These are phyloP conservation scores for Fusarium sp. DNA, from an alignment of 2,329 filamentous ascomycete genomes.

Conservation along the genomic window DNA sequence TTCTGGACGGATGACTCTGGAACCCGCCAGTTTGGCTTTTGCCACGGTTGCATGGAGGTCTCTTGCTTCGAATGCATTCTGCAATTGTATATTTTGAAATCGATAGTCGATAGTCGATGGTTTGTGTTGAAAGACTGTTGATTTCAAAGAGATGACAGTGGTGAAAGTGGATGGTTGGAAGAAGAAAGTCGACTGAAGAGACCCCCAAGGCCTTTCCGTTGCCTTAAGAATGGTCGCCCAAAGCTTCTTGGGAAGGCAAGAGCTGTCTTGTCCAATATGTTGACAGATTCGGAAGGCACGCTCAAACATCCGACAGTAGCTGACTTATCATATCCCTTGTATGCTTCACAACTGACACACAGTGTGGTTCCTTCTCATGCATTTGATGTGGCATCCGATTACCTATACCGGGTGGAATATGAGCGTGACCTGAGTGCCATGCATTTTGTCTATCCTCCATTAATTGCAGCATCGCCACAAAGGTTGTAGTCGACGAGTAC, in stretches of 20 bases:
- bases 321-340: slow-evolving; percentile 36
- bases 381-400: slow-evolving; percentile 18
- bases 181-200: neutral
- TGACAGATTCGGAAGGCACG: neutral
- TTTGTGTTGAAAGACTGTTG: neutral
- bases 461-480: slow-evolving; percentile 33
- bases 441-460: slow-evolving; percentile 43
- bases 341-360: slow-evolving; percentile 43
- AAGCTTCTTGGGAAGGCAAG: neutral
- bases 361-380: slow-evolving; percentile 40
- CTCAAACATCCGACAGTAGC: slow-evolving; percentile 23
- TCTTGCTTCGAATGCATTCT: neutral
- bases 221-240: neutral
- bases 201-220: neutral
- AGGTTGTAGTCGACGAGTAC: neutral
- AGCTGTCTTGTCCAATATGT: neutral
- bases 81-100: neutral
- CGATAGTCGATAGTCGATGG: neutral
- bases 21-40: too few relatives aligned
- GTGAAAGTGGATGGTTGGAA: neutral
- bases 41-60: too few relatives aligned
- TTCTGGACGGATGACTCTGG: neutral
- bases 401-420: slow-evolving; percentile 11
- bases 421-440: slow-evolving; percentile 41
- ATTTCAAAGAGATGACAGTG: neutral